Evolutionary conservation across 345 rosid species (phyloP).

Genomic region (Moricandia moricandioides): DNA sequence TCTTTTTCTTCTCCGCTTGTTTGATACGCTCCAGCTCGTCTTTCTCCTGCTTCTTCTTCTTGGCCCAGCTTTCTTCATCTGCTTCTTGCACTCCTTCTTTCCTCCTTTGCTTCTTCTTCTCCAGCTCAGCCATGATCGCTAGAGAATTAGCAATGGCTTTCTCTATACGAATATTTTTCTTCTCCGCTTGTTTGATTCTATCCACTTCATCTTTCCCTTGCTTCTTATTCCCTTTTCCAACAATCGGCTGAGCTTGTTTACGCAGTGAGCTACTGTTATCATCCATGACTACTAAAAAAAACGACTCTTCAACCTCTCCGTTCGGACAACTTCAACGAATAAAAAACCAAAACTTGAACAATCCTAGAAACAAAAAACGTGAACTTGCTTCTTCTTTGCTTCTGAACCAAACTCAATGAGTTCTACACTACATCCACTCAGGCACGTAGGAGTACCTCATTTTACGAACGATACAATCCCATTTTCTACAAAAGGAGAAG

Average conservation of each 20-base stretch:
- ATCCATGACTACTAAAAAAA: not conserved
- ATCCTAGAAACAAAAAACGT: not conserved
- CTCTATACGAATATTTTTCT: slow-evolving; percentile 80
- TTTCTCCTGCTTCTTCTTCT: slow-evolving; percentile 66
- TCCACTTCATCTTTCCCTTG: slow-evolving; percentile 68
- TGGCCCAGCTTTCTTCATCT: slow-evolving; percentile 96
- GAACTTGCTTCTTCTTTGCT: not conserved
- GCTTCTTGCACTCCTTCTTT: slow-evolving; percentile 76
- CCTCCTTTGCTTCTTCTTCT: slow-evolving; percentile 68
- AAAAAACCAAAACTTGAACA: slow-evolving; percentile 40
- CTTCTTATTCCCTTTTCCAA: slow-evolving; percentile 78
- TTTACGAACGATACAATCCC: slow-evolving; percentile 91
- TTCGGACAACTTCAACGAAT: slow-evolving; percentile 23
- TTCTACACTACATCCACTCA: slow-evolving; percentile 89
- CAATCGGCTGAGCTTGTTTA: slow-evolving; percentile 65
- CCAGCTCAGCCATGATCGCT: slow-evolving; percentile 74
- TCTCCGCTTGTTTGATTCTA: slow-evolving; percentile 83
- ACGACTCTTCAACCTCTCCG: not conserved
- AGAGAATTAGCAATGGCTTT: slow-evolving; percentile 84
- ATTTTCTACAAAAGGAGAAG: slow-evolving; percentile 39
- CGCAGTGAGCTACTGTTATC: not conserved
- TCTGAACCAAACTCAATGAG: not conserved
- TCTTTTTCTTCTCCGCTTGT: slow-evolving; percentile 87
- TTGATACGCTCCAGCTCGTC: slow-evolving; percentile 80
- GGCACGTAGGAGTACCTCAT: slow-evolving; percentile 98